A percentile compares a stretch with the other conserved stretches of the same genome.
Evolutionary conservation across 805 yeast species (phyloP).

Genomic region (Blastobotrys robertii): DNA sequence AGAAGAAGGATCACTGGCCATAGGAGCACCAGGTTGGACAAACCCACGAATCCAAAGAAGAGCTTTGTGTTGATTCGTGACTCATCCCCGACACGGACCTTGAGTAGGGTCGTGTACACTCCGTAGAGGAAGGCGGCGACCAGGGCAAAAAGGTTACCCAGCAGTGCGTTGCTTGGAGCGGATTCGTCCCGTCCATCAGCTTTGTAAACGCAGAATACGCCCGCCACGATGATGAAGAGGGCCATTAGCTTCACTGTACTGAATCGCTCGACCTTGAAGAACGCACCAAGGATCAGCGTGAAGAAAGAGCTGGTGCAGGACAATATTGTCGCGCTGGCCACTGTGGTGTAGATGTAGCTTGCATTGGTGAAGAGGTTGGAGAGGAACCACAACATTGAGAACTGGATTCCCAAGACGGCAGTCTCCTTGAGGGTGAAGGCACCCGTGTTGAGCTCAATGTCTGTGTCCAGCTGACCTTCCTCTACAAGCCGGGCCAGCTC

Average conservation of each 20-base stretch:
- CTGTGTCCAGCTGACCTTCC: conserved; percentile 1
- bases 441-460: conserved; percentile 1
- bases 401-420: conserved; percentile 62
- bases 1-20: conserved; percentile 78
- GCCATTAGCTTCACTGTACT: conserved; percentile 59
- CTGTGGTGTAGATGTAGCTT: conserved; percentile 78
- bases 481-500: conserved; percentile 3
- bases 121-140: conserved; percentile 88
- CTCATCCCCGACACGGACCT: conserved; percentile 63
- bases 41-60: conserved; percentile 92
- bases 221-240: conserved; percentile 59
- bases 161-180: conserved; percentile 23
- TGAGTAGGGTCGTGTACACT: conserved; percentile 75
- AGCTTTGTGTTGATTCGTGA: conserved; percentile 70
- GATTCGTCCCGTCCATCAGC: conserved; percentile 25
- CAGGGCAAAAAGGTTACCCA: conserved; percentile 74
- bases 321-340: conserved; percentile 86
- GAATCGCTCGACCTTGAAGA: conserved; percentile 61
- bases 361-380: conserved; percentile 89
- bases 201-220: conserved; percentile 70
- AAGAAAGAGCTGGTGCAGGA: conserved; percentile 91
- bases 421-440: conserved; percentile 44
- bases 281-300: conserved; percentile 73
- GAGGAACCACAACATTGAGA: conserved; percentile 79
- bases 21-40: conserved; percentile 58